phyloP scores from a whole-genome alignment of 345 rosid genomes.

The Physaria fendleri region DNA sequence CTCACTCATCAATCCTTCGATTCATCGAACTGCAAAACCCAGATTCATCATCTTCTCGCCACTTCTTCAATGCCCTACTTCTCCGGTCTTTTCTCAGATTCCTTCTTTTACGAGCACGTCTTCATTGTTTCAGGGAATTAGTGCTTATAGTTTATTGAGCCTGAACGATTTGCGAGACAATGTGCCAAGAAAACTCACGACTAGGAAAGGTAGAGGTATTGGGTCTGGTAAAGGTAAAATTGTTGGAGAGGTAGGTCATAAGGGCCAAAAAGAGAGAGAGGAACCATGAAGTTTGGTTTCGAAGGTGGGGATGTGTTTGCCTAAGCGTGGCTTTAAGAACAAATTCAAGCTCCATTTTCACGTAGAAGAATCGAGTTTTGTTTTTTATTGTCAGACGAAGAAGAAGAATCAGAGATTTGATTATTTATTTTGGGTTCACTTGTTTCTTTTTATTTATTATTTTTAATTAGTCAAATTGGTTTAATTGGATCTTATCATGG shows the following conservation, averaged over 20 bases:
- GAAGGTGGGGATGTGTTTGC: constrained; percentile 94
- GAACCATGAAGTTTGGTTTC: constrained; percentile 76
- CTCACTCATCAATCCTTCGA: constrained; percentile 24
- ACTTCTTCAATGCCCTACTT: constrained; percentile 13
- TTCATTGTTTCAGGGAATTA: constrained; percentile 33
- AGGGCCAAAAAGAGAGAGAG: constrained; percentile 93
- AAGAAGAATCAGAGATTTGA: no score
- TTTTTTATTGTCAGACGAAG: no score
- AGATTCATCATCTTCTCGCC: constrained; percentile 15
- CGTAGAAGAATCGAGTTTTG: no score
- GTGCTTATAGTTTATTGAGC: constrained; percentile 64
- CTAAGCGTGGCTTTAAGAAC: constrained; percentile 90
- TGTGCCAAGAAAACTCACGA: constrained; percentile 86
- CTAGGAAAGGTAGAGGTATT: constrained; percentile 94
- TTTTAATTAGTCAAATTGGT: no score
- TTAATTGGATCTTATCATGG: no score
- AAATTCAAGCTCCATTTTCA: constrained; percentile 86
- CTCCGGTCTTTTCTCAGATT: constrained; percentile 14
- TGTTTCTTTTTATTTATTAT: no score
- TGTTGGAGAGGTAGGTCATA: constrained; percentile 94
- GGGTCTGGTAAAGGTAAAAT: constrained; percentile 98
- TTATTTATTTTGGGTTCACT: no score
- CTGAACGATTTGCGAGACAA: constrained; percentile 83
- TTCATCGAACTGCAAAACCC: constrained; percentile 14
- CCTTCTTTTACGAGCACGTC: constrained; percentile 9